Evolutionary conservation across 768 basidiomycete genomes (phyloP), one percentile per base, ranked within the genome.

Genomic region (Crassisporium funariophilum): DNA sequence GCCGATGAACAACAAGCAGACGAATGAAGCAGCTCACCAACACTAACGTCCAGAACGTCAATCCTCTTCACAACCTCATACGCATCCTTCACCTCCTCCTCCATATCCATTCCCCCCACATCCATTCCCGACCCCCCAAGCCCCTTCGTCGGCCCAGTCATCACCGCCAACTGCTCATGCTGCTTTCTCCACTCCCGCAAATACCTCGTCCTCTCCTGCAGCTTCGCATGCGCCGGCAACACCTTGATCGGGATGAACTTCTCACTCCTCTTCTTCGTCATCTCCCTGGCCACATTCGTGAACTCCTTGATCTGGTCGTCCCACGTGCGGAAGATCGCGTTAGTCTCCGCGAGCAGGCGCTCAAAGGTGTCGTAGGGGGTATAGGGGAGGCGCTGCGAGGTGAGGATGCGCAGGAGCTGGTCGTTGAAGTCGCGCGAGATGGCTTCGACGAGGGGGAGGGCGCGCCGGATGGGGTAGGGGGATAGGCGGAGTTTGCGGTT

Each of bases 391-490:
- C 95, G 86, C 49, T 95, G 91, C 2, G 90, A 90, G 2, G 87
- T 91, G 31, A 99, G 71, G 25, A 98, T 93, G 29, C 88, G 86
- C 1, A 95, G 76, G 23, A 98, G 83, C 59, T 94, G 91, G 64
- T 97, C 91, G 58, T 95, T 95, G 71, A 99, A 97, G 65, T 99
- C 97, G 11, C 88, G 83, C 5, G 97, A 98, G 62, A 99, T 98
- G 29, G 95, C 97, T 67, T 98, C 95, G 22, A 98, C 94, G 35
- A 99, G 87, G 0, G 95, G 97, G 4, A 98, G 83, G 6, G 94
- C 93, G 23, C 95, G 88, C 2, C 91, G 87, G 55, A 98, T 93
- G 0, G 97, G 97, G 65, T 99, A 98, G 0, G 97, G 95, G 0
- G 95, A 95, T 13, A 98, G 82, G 60, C 86, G 89, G 56, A 99